phyloP scores from a whole-genome alignment of 208 protist species.

The Novymonas esmeraldas region DNA sequence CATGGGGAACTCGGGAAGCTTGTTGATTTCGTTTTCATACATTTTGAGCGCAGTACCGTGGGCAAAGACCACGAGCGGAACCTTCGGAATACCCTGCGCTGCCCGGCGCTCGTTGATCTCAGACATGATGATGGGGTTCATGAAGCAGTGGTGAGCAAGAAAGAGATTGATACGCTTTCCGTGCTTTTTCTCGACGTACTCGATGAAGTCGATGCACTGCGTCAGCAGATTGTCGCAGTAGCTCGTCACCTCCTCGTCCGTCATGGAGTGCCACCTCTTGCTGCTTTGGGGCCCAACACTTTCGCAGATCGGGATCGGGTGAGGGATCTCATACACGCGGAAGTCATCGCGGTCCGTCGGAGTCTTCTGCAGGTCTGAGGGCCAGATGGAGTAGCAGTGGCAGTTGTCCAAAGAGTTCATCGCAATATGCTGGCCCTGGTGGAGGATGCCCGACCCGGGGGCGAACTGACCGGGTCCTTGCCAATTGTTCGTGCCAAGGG shows the following conservation, averaged over 20 bases:
- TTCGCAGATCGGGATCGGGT: slow-evolving; percentile 81
- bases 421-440: slow-evolving; percentile 71
- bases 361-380: slow-evolving; percentile 67
- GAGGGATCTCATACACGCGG: slow-evolving; percentile 73
- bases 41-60: slow-evolving; percentile 83
- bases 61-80: slow-evolving; percentile 71
- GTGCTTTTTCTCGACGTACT: slow-evolving; percentile 74
- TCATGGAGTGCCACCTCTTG: slow-evolving; percentile 81
- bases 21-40: slow-evolving; percentile 79
- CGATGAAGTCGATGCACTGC: slow-evolving; percentile 62
- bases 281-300: slow-evolving; percentile 74
- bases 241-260: slow-evolving; percentile 49
- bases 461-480: slow-evolving; percentile 72
- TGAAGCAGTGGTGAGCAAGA: slow-evolving; percentile 78
- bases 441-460: slow-evolving; percentile 78
- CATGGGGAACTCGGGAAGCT: slow-evolving; percentile 73
- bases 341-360: slow-evolving; percentile 65
- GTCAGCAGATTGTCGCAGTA: slow-evolving; percentile 60
- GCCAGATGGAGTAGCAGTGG: slow-evolving; percentile 78
- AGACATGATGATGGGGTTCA: slow-evolving; percentile 78
- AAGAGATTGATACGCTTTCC: slow-evolving; percentile 60
- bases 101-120: slow-evolving; percentile 60
- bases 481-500: slow-evolving; percentile 82
- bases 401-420: slow-evolving; percentile 55
- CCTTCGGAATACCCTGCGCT: slow-evolving; percentile 38